Conservation (phyloP, 345 rosid genomes). For the Hypericum perforatum region DNA sequence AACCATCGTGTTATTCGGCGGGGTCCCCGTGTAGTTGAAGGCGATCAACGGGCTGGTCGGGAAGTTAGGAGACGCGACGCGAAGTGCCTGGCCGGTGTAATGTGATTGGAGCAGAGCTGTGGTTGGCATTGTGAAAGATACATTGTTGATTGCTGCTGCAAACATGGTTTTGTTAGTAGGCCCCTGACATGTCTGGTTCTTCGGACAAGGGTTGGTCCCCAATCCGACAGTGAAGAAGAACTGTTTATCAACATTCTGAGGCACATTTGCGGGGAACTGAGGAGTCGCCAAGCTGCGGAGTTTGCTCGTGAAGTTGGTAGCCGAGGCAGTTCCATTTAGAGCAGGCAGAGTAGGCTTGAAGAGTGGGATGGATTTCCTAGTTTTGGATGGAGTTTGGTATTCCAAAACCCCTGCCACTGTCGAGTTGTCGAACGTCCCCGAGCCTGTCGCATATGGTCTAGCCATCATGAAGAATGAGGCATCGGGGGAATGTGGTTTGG, state of each 20-base stretch:
- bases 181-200: constrained; percentile 19
- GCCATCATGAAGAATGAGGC: constrained; percentile 20
- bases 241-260: constrained; percentile 9
- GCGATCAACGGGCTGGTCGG: constrained; percentile 15
- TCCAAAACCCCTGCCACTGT: constrained; percentile 18
- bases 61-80: constrained; percentile 14
- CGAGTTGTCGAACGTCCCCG: constrained; percentile 20
- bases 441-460: constrained; percentile 17
- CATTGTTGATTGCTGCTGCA: constrained; percentile 18
- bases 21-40: constrained; percentile 16
- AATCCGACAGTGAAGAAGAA: constrained; percentile 20
- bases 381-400: constrained; percentile 1
- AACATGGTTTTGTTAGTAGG: constrained; percentile 15
- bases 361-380: constrained; percentile 1
- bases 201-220: constrained; percentile 17
- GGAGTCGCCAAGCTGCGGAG: constrained; percentile 14
- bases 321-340: constrained; percentile 16
- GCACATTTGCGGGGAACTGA: constrained; percentile 20
- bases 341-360: constrained; percentile 12
- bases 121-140: constrained; percentile 19
- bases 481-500: constrained; percentile 14
- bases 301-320: constrained; percentile 8
- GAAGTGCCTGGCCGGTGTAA: constrained; percentile 11
- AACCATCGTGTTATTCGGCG: constrained; percentile 20
- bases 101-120: constrained; percentile 18